phyloP scores from a whole-genome alignment of 208 protist species.

The Crithidia expoeki region DNA sequence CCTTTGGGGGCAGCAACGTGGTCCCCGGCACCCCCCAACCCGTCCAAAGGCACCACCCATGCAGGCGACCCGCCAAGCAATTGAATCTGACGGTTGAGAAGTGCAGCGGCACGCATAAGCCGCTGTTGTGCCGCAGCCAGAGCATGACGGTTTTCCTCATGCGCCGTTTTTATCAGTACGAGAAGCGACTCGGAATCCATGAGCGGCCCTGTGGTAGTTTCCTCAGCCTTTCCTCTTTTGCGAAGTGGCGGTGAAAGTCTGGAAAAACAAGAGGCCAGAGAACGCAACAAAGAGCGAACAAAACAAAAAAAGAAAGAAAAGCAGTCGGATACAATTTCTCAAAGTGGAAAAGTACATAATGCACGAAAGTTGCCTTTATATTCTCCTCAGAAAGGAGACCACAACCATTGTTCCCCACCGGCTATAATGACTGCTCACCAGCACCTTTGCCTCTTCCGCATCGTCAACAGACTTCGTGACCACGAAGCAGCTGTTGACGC shows the following conservation, averaged over 20 bases:
- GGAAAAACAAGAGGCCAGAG: slow-evolving; percentile 22
- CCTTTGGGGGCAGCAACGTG: not conserved
- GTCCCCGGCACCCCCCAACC: not conserved
- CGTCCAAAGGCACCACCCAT: not conserved
- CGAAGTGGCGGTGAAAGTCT: not conserved
- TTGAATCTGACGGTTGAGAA: slow-evolving; percentile 30
- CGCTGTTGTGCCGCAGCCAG: slow-evolving; percentile 14
- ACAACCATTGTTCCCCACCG: slow-evolving; percentile 41
- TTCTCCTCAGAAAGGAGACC: slow-evolving; percentile 42
- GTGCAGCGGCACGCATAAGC: slow-evolving; percentile 8
- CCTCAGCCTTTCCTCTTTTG: not conserved
- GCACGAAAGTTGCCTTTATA: not conserved
- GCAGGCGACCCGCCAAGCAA: slow-evolving; percentile 14
- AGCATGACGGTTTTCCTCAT: slow-evolving; percentile 11
- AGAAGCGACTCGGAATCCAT: slow-evolving; percentile 32
- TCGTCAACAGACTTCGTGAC: slow-evolving; percentile 27
- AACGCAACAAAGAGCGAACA: slow-evolving; percentile 17
- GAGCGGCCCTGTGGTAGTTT: not conserved
- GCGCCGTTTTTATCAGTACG: not conserved
- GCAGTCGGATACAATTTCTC: not conserved
- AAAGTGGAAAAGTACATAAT: not conserved
- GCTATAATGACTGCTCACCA: slow-evolving; percentile 33
- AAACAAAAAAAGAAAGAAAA: not conserved
- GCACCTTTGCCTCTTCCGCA: slow-evolving; percentile 13
- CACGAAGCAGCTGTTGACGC: slow-evolving; percentile 50